These are phyloP conservation scores for Pestalotiopsis sp. DNA, from an alignment of 2,329 filamentous ascomycete genomes.

Conservation along the genomic window DNA sequence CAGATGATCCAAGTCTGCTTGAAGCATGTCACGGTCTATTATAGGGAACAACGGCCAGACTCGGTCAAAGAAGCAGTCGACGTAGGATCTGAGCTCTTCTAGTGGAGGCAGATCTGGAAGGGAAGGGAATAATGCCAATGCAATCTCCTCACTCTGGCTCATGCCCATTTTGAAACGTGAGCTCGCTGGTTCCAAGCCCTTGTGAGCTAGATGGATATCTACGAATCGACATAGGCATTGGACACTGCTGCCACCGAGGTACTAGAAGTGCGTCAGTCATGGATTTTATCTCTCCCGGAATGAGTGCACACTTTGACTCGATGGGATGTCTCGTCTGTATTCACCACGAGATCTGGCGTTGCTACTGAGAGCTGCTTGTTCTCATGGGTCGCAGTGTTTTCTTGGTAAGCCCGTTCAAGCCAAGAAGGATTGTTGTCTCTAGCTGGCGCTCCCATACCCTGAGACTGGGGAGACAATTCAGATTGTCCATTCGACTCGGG, in stretches of 20 bases:
- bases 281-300: background rate
- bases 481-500: background rate
- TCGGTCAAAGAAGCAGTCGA: slow-evolving; percentile 20
- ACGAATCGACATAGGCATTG: slow-evolving; percentile 26
- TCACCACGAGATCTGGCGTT: slow-evolving; percentile 24
- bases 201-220: slow-evolving; percentile 23
- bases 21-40: slow-evolving; percentile 17
- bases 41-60: slow-evolving; percentile 25
- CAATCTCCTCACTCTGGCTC: slow-evolving; percentile 25
- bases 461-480: background rate
- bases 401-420: background rate
- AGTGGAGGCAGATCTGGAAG: slow-evolving; percentile 18
- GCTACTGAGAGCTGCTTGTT: background rate
- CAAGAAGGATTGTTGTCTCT: slow-evolving; percentile 14
- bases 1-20: slow-evolving; percentile 16
- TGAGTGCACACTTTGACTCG: slow-evolving; percentile 15
- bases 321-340: slow-evolving; percentile 24
- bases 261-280: background rate
- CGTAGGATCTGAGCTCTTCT: slow-evolving; percentile 11
- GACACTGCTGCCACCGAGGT: slow-evolving; percentile 20
- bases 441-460: background rate
- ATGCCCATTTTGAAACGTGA: slow-evolving; percentile 25
- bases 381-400: background rate
- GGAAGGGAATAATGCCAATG: slow-evolving; percentile 16
- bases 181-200: slow-evolving; percentile 20